Percentiles rank a stretch among this genome's conserved stretches.
phyloP scores from a whole-genome alignment of 2,329 filamentous ascomycete species.

The Neurospora crassa region DNA sequence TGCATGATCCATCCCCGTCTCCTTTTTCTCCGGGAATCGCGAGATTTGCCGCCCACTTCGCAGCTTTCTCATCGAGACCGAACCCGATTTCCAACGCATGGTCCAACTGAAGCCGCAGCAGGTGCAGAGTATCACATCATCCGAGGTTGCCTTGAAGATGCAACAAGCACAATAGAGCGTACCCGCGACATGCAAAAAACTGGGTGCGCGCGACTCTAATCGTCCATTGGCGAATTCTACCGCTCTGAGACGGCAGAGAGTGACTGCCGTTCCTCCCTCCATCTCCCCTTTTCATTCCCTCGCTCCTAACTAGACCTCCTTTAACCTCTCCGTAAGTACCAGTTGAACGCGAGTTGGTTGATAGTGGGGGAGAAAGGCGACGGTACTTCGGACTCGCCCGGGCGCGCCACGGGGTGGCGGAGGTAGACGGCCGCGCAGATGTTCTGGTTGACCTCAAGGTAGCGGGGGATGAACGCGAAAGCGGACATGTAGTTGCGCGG shows the following conservation, averaged over 20 bases:
- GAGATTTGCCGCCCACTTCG: neutral
- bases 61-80: neutral
- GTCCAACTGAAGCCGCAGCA: neutral
- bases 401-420: slow-evolving; percentile 82
- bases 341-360: slow-evolving; percentile 81
- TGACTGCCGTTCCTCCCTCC: neutral
- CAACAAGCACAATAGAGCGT: neutral
- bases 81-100: neutral
- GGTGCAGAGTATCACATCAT: neutral
- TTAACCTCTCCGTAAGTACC: slow-evolving; percentile 80
- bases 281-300: neutral
- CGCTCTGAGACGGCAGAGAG: neutral
- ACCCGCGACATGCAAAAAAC: neutral
- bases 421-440: slow-evolving; percentile 94
- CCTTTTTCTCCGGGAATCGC: neutral
- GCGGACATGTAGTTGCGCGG: slow-evolving; percentile 80
- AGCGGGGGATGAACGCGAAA: slow-evolving; percentile 90
- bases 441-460: slow-evolving; percentile 96
- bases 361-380: slow-evolving; percentile 65
- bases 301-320: neutral
- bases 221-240: neutral
- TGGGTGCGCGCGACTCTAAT: neutral
- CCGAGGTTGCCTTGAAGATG: neutral
- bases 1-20: neutral
- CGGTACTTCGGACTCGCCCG: slow-evolving; percentile 71